Percentiles rank a stretch among this genome's conserved stretches.
These are phyloP conservation scores for Geotrichum klebahnii DNA, from an alignment of 1,139 yeast species.

Conservation along the genomic window DNA sequence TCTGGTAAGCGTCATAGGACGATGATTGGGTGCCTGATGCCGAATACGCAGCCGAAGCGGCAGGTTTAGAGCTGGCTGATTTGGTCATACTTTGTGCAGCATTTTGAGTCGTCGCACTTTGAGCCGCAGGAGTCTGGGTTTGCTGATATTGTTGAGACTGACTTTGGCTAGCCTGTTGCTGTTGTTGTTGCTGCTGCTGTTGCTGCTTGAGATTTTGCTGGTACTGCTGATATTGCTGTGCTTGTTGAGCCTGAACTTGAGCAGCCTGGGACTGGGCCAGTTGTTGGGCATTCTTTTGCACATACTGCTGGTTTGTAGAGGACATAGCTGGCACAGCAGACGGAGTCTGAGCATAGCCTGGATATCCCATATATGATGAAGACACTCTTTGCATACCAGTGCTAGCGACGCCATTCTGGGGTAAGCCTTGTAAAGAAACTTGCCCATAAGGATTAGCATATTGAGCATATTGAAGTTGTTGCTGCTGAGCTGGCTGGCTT, in stretches of 20 bases:
- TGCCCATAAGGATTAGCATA: slow-evolving; percentile 4
- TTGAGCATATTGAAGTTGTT: background rate
- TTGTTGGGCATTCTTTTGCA: background rate
- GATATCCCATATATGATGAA: background rate
- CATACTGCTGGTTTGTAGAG: background rate
- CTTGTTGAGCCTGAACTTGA: background rate
- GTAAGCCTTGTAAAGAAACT: too few species aligned
- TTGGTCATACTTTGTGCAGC: background rate
- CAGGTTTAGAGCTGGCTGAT: background rate
- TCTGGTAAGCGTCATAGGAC: background rate
- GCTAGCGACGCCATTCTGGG: too few species aligned
- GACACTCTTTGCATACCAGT: too few species aligned
- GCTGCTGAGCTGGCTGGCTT: background rate
- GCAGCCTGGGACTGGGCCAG: background rate
- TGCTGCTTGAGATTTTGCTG: slow-evolving; percentile 4
- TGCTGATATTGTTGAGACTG: slow-evolving; percentile 26
- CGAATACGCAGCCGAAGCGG: slow-evolving; percentile 46
- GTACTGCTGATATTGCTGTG: slow-evolving; percentile 2
- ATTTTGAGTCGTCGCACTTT: too few species aligned
- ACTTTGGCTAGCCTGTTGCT: too few species aligned
- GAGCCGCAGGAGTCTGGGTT: background rate
- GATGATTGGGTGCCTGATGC: background rate
- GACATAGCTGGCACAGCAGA: background rate
- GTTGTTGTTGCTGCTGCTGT: background rate
- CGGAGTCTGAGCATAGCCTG: background rate